Percentiles rank a stretch among this genome's conserved stretches.
Conservation (phyloP, 2,329 filamentous ascomycete species). For the Hymenoscyphus infarciens region DNA sequence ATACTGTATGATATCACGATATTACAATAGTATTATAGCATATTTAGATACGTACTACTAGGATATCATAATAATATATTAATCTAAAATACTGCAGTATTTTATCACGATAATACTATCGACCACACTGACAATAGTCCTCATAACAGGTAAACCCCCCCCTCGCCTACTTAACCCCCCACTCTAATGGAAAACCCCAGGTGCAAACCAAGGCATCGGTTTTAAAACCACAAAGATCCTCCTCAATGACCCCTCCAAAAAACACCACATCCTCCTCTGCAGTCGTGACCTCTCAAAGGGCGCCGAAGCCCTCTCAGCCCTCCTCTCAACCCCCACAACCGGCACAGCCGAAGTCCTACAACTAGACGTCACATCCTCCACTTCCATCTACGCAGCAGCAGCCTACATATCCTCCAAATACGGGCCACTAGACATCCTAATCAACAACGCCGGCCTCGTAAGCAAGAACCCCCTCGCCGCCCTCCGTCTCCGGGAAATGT, state of each 20-base stretch:
- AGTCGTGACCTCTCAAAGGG: conserved; percentile 16
- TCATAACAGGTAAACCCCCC: conserved; percentile 28
- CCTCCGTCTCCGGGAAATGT: conserved; percentile 12
- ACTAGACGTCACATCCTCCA: conserved; percentile 21
- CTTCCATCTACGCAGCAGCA: conserved; percentile 18
- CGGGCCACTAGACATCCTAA: conserved; percentile 30
- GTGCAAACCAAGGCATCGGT: conserved; percentile 43
- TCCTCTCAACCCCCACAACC: conserved; percentile 15
- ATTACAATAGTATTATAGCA: too few relatives aligned
- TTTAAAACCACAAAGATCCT: conserved; percentile 37
- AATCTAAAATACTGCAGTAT: too few relatives aligned
- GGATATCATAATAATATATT: too few relatives aligned
- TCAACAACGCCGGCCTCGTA: conserved; percentile 29
- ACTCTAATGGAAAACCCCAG: too few relatives aligned
- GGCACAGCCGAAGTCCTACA: conserved; percentile 18
- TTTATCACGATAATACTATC: too few relatives aligned
- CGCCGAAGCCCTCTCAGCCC: conserved; percentile 10
- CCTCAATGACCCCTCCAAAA: conserved; percentile 10
- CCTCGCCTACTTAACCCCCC: too few relatives aligned
- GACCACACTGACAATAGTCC: too few relatives aligned
- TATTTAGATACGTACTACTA: too few relatives aligned
- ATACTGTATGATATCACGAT: too few relatives aligned
- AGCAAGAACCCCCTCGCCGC: conserved; percentile 6
- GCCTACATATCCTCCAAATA: conserved; percentile 19
- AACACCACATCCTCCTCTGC: conserved; percentile 21